phyloP scores from a whole-genome alignment of 139 green algal genomes.

The Chlamydomonas urium region DNA sequence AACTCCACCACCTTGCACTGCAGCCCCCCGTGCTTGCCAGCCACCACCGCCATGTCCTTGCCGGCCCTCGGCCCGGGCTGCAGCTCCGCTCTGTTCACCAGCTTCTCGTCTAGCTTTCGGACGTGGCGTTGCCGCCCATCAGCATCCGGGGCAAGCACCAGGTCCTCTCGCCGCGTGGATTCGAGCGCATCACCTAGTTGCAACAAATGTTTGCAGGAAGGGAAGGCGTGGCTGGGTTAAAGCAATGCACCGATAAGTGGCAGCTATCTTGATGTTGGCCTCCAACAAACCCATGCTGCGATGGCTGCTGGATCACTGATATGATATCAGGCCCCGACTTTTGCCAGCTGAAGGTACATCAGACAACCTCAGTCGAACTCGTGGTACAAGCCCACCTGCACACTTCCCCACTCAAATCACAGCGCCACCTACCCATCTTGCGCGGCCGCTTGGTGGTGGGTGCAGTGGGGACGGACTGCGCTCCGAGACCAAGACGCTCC shows the following conservation, averaged over 20 bases:
- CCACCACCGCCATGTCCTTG: conserved; percentile 56
- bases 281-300: too few species aligned
- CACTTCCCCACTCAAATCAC: too few species aligned
- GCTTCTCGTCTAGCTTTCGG: conserved; percentile 60
- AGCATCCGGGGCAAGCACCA: conserved; percentile 51
- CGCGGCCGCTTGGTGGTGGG: background rate
- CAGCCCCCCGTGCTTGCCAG: conserved; percentile 55
- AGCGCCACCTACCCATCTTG: conserved; percentile 6
- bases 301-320: too few species aligned
- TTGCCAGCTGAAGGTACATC: too few species aligned
- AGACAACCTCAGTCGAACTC: too few species aligned
- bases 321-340: too few species aligned
- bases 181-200: conserved; percentile 9
- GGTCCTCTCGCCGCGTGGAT: conserved; percentile 24
- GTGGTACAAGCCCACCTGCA: too few species aligned
- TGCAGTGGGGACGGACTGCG: conserved; percentile 39
- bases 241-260: too few species aligned
- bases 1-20: conserved; percentile 46
- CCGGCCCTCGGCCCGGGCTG: conserved; percentile 14
- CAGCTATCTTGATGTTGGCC: too few species aligned
- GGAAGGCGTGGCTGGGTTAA: too few species aligned
- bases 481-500: conserved; percentile 67
- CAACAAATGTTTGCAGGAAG: too few species aligned
- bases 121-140: conserved; percentile 52
- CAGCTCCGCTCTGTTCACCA: conserved; percentile 40